Evolutionary conservation across 805 yeast genomes (phyloP).

Genomic region (Candida parachauliodes): DNA sequence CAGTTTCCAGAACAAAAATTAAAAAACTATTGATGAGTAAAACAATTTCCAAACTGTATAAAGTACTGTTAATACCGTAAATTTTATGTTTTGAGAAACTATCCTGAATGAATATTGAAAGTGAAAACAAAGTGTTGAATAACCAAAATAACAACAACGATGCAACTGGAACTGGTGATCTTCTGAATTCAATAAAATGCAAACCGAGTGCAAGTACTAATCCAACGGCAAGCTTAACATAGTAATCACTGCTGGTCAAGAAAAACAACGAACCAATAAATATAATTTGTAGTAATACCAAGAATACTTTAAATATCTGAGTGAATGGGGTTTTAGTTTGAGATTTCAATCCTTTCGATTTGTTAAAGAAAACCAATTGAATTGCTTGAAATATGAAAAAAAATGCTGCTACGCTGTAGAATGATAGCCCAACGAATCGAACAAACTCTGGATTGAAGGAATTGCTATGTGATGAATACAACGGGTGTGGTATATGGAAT

Average conservation of each 20-base stretch:
- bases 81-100: constrained; percentile 16
- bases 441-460: constrained; percentile 30
- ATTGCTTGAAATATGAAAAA: constrained; percentile 11
- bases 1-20: constrained; percentile 16
- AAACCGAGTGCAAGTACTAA: constrained; percentile 34
- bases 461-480: constrained; percentile 20
- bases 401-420: constrained; percentile 1
- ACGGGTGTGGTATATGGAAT: constrained; percentile 14
- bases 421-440: constrained; percentile 10
- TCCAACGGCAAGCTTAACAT: constrained; percentile 8
- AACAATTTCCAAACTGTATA: constrained; percentile 14
- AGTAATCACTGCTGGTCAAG: constrained; percentile 1
- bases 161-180: constrained; percentile 34
- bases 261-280: constrained; percentile 1
- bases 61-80: constrained; percentile 10
- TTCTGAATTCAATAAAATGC: constrained; percentile 41
- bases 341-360: constrained; percentile 16
- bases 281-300: constrained; percentile 15
- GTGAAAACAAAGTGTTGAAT: constrained; percentile 6
- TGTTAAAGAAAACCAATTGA: constrained; percentile 15
- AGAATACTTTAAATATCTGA: constrained; percentile 15
- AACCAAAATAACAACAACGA: constrained; percentile 41
- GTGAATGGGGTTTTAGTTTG: constrained; percentile 8
- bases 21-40: constrained; percentile 13
- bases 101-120: constrained; percentile 19